phyloP scores from a whole-genome alignment of 2,329 filamentous ascomycete species.

The Aspergillus spinulosporus region DNA sequence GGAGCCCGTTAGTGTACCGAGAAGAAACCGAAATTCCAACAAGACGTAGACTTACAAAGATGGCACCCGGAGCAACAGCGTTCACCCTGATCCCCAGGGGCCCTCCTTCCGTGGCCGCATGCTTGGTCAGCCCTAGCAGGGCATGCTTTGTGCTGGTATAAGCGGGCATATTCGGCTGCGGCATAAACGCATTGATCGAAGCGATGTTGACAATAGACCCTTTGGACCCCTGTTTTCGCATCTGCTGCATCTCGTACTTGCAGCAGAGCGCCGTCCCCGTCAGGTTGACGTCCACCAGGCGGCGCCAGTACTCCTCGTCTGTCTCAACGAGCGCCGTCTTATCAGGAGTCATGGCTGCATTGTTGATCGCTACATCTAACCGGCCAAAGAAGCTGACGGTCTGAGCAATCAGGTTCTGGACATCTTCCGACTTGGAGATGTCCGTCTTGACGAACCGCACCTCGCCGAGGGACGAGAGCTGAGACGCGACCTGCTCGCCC shows the following conservation, averaged over 20 bases:
- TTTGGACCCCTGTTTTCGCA: conserved; percentile 34
- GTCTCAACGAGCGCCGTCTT: conserved; percentile 35
- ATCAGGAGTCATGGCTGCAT: conserved; percentile 34
- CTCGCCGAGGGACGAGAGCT: conserved; percentile 17
- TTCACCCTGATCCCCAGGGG: conserved; percentile 39
- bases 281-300: conserved; percentile 41
- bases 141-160: conserved; percentile 48
- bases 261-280: conserved; percentile 46
- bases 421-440: conserved; percentile 31
- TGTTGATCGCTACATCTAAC: conserved; percentile 49
- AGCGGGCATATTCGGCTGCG: conserved; percentile 41
- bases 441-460: conserved; percentile 28
- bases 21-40: not conserved
- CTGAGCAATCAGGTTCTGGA: conserved; percentile 32
- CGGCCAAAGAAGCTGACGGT: conserved; percentile 38
- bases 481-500: conserved; percentile 18
- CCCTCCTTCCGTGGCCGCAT: conserved; percentile 37
- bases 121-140: conserved; percentile 47
- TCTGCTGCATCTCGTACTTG: conserved; percentile 44
- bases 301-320: conserved; percentile 41
- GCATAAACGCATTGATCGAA: conserved; percentile 40
- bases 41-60: not conserved
- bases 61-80: conserved; percentile 28
- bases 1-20: too few species aligned
- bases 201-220: conserved; percentile 45